Evolutionary conservation across 2,329 filamentous ascomycete species (phyloP).

Genomic region (Paradendryphiella salina): DNA sequence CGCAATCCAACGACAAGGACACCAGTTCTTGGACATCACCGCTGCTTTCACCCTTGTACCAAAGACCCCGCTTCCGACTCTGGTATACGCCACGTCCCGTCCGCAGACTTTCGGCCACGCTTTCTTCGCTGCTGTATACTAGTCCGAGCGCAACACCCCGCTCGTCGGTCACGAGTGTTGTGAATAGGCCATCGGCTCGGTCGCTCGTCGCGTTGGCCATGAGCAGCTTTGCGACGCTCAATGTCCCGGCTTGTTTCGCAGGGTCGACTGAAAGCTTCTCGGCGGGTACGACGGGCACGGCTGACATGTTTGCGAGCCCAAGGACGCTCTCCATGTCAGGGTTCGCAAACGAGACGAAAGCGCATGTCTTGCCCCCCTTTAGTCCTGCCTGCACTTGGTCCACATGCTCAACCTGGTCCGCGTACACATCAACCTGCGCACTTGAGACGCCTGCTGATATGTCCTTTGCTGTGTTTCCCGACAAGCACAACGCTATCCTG

Average conservation of each 20-base stretch:
- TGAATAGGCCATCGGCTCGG: constrained; percentile 77
- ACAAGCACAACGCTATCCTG: constrained; percentile 61
- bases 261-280: constrained; percentile 67
- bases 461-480: constrained; percentile 49
- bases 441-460: constrained; percentile 47
- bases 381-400: constrained; percentile 52
- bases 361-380: constrained; percentile 55
- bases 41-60: constrained; percentile 95
- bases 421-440: constrained; percentile 52
- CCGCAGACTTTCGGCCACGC: constrained; percentile 80
- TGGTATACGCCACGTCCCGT: constrained; percentile 89
- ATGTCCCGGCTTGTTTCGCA: constrained; percentile 60
- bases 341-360: constrained; percentile 55
- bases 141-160: constrained; percentile 80
- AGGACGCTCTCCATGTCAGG: constrained; percentile 48
- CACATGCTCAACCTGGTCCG: constrained; percentile 49
- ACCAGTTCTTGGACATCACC: constrained; percentile 91
- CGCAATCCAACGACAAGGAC: constrained; percentile 84
- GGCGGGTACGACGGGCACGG: constrained; percentile 75
- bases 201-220: constrained; percentile 78
- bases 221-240: constrained; percentile 73
- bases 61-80: constrained; percentile 90
- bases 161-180: constrained; percentile 91
- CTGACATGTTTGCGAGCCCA: constrained; percentile 50
- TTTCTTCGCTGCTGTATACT: constrained; percentile 93